Percentiles rank a stretch among this genome's conserved stretches.
Evolutionary conservation across 805 yeast genomes (phyloP).

Genomic region (Pichia californica): DNA sequence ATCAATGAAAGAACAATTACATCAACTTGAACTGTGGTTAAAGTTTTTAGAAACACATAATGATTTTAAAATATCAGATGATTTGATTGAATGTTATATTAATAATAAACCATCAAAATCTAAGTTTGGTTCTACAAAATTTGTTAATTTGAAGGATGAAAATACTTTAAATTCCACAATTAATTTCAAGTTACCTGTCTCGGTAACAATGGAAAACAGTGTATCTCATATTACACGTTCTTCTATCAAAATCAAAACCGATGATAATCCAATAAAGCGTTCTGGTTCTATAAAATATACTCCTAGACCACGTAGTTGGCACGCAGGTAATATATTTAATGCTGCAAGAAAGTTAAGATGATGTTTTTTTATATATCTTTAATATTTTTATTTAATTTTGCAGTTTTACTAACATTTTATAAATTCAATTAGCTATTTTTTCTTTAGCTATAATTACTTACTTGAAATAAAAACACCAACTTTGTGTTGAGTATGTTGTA

Average conservation of each 20-base stretch:
- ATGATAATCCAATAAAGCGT: slow-evolving; percentile 1
- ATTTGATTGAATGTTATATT: slow-evolving; percentile 6
- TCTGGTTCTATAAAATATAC: background rate
- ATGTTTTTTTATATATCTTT: background rate
- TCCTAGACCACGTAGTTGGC: slow-evolving; percentile 11
- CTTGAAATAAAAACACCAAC: too few species aligned
- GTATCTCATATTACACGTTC: too few species aligned
- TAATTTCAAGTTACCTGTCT: slow-evolving; percentile 3
- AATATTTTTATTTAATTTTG: too few species aligned
- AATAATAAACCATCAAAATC: background rate
- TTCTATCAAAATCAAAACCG: background rate
- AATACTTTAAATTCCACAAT: background rate
- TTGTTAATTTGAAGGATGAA: background rate
- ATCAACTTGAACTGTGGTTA: slow-evolving; percentile 2
- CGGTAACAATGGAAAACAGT: background rate
- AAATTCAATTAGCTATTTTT: background rate
- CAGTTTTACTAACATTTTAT: too few species aligned
- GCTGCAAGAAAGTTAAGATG: slow-evolving; percentile 7
- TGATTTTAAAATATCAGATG: background rate
- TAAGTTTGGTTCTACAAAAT: background rate
- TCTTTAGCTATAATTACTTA: too few species aligned
- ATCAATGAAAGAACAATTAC: slow-evolving; percentile 2
- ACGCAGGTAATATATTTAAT: slow-evolving; percentile 7
- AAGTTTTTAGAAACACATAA: slow-evolving; percentile 1
- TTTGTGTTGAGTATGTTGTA: too few species aligned